These are phyloP conservation scores for Coccinonectria pachysandricola DNA, from an alignment of 2,329 filamentous ascomycete species.

Conservation along the genomic window DNA sequence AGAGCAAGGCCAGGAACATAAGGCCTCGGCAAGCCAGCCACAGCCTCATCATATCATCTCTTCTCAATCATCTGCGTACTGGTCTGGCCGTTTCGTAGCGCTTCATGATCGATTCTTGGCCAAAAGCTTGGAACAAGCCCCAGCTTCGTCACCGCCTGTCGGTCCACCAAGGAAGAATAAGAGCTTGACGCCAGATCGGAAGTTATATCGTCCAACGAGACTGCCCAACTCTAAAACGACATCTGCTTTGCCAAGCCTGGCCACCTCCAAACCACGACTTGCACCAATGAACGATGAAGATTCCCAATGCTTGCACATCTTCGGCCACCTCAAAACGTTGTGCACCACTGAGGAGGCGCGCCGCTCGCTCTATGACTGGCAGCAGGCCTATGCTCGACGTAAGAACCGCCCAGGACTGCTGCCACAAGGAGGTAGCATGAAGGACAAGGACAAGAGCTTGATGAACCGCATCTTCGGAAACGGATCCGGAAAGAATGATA, in stretches of 20 bases:
- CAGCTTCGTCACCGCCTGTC: background rate
- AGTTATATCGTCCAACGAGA: conserved; percentile 14
- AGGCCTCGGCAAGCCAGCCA: too few relatives aligned
- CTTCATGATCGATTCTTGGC: conserved; percentile 38
- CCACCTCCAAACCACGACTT: conserved; percentile 7
- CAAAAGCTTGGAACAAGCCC: conserved; percentile 15
- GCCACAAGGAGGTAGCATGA: conserved; percentile 26
- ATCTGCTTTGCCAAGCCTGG: conserved; percentile 19
- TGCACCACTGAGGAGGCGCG: conserved; percentile 39
- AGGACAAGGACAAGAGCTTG: conserved; percentile 17
- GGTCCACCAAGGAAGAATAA: conserved; percentile 3
- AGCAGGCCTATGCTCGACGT: conserved; percentile 36
- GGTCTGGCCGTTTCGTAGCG: conserved; percentile 50
- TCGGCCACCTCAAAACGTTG: conserved; percentile 34
- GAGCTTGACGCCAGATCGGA: conserved; percentile 9
- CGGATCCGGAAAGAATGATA: conserved; percentile 9
- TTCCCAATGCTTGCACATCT: conserved; percentile 32
- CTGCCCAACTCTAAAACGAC: conserved; percentile 24
- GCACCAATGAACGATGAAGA: conserved; percentile 27
- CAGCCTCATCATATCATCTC: conserved; percentile 25
- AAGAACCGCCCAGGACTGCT: conserved; percentile 28
- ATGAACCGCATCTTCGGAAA: conserved; percentile 21
- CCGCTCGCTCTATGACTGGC: conserved; percentile 37
- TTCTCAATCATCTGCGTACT: conserved; percentile 43
- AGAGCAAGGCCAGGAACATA: too few relatives aligned